Evolutionary conservation across 768 basidiomycete genomes (phyloP), one percentile per base, ranked within the genome.

Genomic region (Mrakia hoshinonis): DNA sequence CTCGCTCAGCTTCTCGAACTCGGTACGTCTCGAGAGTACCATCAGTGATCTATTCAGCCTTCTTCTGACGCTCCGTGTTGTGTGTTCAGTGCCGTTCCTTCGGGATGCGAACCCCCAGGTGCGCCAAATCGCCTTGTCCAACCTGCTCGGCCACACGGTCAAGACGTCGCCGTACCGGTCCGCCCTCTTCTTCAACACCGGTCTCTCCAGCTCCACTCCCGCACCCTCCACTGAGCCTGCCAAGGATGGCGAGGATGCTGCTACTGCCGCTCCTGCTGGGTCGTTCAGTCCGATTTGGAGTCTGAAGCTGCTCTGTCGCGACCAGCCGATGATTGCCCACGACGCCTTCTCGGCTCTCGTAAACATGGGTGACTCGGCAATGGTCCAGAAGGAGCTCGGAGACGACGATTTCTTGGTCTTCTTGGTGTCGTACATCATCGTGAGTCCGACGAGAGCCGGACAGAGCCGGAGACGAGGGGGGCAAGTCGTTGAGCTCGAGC

Each of bases 291-390:
- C 65, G 0, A 39, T 72, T 24, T 67, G 87, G 58, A 91, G 95
- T 81, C 77, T 98, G 73, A 94, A 92, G 77, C 77, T 89, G 0
- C 81, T 97, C 60, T 97, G 94, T 79, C 81, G 90, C 74, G 95
- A 98, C 80, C 90, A 91, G 78, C 83, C 91, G 66, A 85, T 87
- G 69, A 85, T 92, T 64, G 91, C 95, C 1, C 95, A 97, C 76
- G 93, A 96, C 82, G 95, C 95, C 3, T 89, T 97, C 79, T 87
- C 90, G 73, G 92, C 93, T 2, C 83, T 98, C 63, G 87, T 97
- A 78, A 98, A 98, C 81, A 84, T 98, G 43, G 90, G 92, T 3
- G 93, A 94, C 80, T 89, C 89, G 38, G 83, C 89, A 10, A 79
- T 87, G 24, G 83, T 94, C 31, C 82, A 87, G 10, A 75, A 84